Percentiles rank a stretch among this genome's conserved stretches.
Conservation (phyloP, 441 rosid species). For the Pelargonium fulgidum region DNA sequence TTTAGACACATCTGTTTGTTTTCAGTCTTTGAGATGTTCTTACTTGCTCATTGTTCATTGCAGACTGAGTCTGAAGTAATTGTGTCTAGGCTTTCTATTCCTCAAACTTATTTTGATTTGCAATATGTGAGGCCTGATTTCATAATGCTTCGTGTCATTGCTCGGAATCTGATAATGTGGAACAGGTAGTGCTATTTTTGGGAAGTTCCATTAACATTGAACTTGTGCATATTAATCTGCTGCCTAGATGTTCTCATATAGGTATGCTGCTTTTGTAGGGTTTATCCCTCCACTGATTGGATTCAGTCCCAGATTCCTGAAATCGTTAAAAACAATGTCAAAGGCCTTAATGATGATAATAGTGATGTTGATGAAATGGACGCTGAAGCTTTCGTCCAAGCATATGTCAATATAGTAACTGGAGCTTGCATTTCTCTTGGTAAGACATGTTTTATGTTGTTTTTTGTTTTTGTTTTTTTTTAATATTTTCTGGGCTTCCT, state of each 20-base stretch:
- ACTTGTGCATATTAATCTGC: constrained; percentile 16
- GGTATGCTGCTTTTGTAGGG: constrained; percentile 41
- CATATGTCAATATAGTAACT: constrained; percentile 82
- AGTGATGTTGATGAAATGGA: constrained; percentile 74
- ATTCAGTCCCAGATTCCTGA: constrained; percentile 85
- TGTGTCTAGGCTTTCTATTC: constrained; percentile 73
- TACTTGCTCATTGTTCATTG: constrained; percentile 24
- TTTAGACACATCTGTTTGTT: not conserved
- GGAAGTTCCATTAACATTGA: constrained; percentile 13
- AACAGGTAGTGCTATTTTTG: constrained; percentile 49
- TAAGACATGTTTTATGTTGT: constrained; percentile 28
- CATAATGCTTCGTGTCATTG: constrained; percentile 97
- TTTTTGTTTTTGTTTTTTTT: not conserved
- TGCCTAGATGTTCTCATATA: not conserved
- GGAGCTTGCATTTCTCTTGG: constrained; percentile 97
- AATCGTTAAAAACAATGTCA: constrained; percentile 57
- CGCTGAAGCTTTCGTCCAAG: constrained; percentile 77
- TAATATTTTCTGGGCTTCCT: not conserved
- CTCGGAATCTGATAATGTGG: constrained; percentile 95
- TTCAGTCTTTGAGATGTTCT: constrained; percentile 9
- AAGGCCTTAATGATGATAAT: constrained; percentile 54
- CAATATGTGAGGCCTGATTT: constrained; percentile 94
- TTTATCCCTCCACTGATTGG: constrained; percentile 81
- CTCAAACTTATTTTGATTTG: constrained; percentile 74
- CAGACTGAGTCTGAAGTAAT: constrained; percentile 88